Conservation (phyloP, 768 basidiomycete genomes). For the Floccularia luteovirens region DNA sequence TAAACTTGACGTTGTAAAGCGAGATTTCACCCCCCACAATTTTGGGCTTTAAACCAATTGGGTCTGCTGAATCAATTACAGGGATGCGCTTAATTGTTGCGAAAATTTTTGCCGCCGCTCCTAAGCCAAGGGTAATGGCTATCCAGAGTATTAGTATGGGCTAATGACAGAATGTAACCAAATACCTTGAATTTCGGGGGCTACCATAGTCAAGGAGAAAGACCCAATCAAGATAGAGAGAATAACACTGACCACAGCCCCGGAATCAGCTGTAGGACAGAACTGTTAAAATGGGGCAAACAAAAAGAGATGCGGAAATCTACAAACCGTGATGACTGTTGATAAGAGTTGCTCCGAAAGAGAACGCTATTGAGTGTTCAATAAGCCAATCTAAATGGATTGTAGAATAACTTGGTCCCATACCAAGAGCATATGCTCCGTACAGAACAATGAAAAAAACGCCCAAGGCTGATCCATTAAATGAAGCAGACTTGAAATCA, state of each 20-base stretch:
- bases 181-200: conserved; percentile 71
- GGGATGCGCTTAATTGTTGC: conserved; percentile 77
- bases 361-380: conserved; percentile 47
- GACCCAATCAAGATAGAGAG: conserved; percentile 73
- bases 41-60: conserved; percentile 53
- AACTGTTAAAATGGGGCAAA: too few relatives aligned
- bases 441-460: conserved; percentile 74
- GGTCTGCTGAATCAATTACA: conserved; percentile 61
- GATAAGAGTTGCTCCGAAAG: conserved; percentile 76
- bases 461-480: conserved; percentile 47
- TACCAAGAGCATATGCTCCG: conserved; percentile 50
- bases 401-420: conserved; percentile 9
- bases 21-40: conserved; percentile 56
- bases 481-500: conserved; percentile 42
- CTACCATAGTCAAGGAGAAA: conserved; percentile 67
- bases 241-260: conserved; percentile 70
- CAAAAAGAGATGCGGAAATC: too few relatives aligned
- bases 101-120: conserved; percentile 78
- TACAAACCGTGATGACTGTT: conserved; percentile 39
- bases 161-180: background rate
- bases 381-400: background rate
- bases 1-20: conserved; percentile 63
- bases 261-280: conserved; percentile 44
- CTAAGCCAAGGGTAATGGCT: conserved; percentile 63
- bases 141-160: conserved; percentile 2